Evolutionary conservation across 225 moss, liverwort and hornwort genomes (phyloP).

Genomic region (Physcomitrellopsis africana): DNA sequence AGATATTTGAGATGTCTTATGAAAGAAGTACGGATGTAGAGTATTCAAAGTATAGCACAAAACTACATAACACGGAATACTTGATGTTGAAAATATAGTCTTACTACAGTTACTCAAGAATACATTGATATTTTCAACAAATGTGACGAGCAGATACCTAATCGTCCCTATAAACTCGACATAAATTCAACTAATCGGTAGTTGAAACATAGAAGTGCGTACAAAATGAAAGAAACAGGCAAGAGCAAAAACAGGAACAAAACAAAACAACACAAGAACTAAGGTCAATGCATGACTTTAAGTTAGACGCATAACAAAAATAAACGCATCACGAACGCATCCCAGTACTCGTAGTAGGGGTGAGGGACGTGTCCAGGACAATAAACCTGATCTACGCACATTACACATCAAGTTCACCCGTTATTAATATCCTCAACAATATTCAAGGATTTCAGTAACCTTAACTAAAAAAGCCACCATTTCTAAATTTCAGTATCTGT

Average conservation of each 20-base stretch:
- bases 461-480: neutral
- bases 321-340: neutral
- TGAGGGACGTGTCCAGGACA: neutral
- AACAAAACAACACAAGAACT: no score
- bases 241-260: no score
- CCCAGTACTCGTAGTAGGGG: neutral
- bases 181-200: neutral
- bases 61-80: no score
- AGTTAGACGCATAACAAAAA: neutral
- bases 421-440: neutral
- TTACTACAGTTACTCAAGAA: neutral
- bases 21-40: no score
- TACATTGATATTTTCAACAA: neutral
- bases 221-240: neutral
- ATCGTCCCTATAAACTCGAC: neutral
- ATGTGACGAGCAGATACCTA: neutral
- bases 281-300: conserved; percentile 6
- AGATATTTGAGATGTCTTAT: no score
- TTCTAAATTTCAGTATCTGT: conserved; percentile 41
- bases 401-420: conserved; percentile 10
- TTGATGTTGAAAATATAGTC: no score
- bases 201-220: neutral
- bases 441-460: neutral
- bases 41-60: no score
- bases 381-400: neutral